Conservation (phyloP, 257 asterid species). For the Cruciata laevipes region DNA sequence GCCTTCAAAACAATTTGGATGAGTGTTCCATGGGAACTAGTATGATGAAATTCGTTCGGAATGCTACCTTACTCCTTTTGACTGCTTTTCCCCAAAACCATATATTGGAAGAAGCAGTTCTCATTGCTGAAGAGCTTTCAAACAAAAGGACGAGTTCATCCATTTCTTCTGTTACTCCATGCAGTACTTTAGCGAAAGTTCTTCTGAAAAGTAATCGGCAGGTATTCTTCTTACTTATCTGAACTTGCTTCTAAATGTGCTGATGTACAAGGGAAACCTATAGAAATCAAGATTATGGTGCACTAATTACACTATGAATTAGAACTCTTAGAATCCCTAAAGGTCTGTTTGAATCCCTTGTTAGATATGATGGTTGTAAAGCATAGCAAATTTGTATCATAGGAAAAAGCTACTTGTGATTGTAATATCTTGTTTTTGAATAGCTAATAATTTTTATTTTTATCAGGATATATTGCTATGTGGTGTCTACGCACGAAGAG, state of each 20-base stretch:
- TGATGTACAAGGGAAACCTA: neutral
- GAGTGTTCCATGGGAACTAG: constrained; percentile 53
- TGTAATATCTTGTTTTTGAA: neutral
- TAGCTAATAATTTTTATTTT: constrained; percentile 5
- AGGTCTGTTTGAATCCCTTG: neutral
- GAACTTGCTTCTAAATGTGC: neutral
- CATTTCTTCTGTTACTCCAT: constrained; percentile 58
- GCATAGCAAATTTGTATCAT: neutral
- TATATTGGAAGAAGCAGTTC: constrained; percentile 86
- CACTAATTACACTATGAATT: neutral
- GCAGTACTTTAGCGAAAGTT: constrained; percentile 80
- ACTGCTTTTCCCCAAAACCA: constrained; percentile 68
- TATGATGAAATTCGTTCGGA: constrained; percentile 77
- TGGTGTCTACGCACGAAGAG: constrained; percentile 93
- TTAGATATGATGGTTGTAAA: neutral
- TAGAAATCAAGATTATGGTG: neutral
- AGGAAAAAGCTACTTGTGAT: neutral
- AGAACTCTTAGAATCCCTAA: neutral
- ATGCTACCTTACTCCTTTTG: constrained; percentile 72
- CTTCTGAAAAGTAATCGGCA: constrained; percentile 82
- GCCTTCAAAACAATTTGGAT: constrained; percentile 44
- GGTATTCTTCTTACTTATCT: constrained; percentile 34
- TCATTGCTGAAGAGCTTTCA: constrained; percentile 86
- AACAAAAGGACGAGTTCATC: constrained; percentile 54
- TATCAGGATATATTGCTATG: constrained; percentile 86